Base-by-base conservation (phyloP, 805 yeast species). In the Wickerhamomyces queroliae region DNA sequence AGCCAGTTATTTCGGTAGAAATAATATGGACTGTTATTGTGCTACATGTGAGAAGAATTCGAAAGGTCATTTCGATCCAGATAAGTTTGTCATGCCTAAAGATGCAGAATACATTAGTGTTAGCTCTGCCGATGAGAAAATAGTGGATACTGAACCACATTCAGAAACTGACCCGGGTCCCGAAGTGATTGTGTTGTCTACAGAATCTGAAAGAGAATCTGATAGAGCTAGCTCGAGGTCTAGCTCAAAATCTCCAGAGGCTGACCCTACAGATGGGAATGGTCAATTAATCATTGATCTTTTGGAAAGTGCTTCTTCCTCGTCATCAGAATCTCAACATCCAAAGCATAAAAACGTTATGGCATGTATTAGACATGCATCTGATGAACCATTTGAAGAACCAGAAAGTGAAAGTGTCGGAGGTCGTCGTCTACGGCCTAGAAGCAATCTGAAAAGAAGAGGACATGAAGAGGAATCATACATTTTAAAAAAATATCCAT, bases 11-110 rank as follows among this genome's bases (percentile, higher is more conserved):
- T 71, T 71, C 47, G 76, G 76, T 16, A 46, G 42, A 23, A 37
- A 53, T 13, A 71, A 71, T 43, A 43, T 58, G 13, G 70, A 70
- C 37, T 71, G 76, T 44, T 44, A 69, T 33, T 71, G 76, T 47
- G 63, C 64, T 1, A 55, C 69, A 1, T 71, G 76, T 48, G 73
- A 70, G 44, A 38, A 52, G 17, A 39, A 42, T 5, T 38, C 42
- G 0, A 35, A 45, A 10, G 69, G 69, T 12, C 66, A 52, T 11
- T 66, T 40, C 39, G 47, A 53, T 26, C 57, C 52, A 7, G 29
- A 48, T 2, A 40, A 26, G n/a, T 29, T 28, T 13, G 38, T 37
- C 8, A 36, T 42, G 3, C 46, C 52, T 7, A 36, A 35, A 16
- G 38, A 38, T 33, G 42, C 37, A 8, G 16, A 23, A 5, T 13